phyloP scores from a whole-genome alignment of 1,284 basidiomycete species.

The Ustilago sp. region DNA sequence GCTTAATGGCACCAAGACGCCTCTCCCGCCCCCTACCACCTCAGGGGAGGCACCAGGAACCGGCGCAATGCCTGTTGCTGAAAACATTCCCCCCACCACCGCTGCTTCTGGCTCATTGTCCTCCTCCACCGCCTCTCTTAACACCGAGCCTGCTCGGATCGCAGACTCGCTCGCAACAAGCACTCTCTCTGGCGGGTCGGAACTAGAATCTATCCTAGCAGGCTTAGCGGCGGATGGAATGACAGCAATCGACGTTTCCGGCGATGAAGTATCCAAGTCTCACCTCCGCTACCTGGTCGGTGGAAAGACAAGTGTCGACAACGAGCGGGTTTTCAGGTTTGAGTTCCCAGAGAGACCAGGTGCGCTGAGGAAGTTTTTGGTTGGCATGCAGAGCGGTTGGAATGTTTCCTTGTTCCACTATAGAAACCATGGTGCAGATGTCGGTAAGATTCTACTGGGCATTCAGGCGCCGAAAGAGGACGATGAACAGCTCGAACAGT shows the following conservation, averaged over 20 bases:
- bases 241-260: slow-evolving; percentile 86
- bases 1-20: slow-evolving; percentile 71
- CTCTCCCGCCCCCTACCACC: not conserved
- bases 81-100: not conserved
- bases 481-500: slow-evolving; percentile 77
- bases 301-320: slow-evolving; percentile 73
- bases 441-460: slow-evolving; percentile 76
- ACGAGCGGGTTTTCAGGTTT: slow-evolving; percentile 94
- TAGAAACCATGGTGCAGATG: slow-evolving; percentile 85
- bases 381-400: slow-evolving; percentile 82
- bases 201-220: slow-evolving; percentile 62
- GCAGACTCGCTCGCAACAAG: slow-evolving; percentile 20
- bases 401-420: slow-evolving; percentile 98
- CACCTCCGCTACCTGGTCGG: slow-evolving; percentile 96
- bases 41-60: slow-evolving; percentile 18
- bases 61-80: slow-evolving; percentile 26
- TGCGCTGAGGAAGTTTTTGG: slow-evolving; percentile 84
- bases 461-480: slow-evolving; percentile 82
- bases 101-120: not conserved
- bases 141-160: slow-evolving; percentile 3
- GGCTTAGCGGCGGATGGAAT: slow-evolving; percentile 79
- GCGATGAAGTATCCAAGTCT: slow-evolving; percentile 94
- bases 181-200: slow-evolving; percentile 15
- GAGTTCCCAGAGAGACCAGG: slow-evolving; percentile 97
- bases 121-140: slow-evolving; percentile 10